A percentile compares a stretch with the other conserved stretches of the same genome.
Evolutionary conservation across 495 filamentous ascomycete species (phyloP).

Genomic region (Clavariopsis aquatica): DNA sequence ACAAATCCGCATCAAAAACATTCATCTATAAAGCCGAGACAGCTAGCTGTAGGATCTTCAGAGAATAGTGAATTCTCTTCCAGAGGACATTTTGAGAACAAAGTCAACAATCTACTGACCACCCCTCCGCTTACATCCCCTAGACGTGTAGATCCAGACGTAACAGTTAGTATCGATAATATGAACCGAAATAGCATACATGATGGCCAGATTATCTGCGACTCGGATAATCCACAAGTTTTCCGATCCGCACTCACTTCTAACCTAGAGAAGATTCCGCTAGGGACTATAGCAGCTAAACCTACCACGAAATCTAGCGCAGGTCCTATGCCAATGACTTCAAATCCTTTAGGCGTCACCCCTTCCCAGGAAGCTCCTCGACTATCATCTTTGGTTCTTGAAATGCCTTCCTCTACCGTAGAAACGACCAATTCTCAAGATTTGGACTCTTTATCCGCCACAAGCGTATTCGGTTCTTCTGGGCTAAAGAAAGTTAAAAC

Average conservation of each 20-base stretch:
- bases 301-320: background rate
- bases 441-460: background rate
- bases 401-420: background rate
- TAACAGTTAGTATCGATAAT: background rate
- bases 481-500: background rate
- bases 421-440: background rate
- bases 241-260: background rate
- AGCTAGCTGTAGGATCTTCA: background rate
- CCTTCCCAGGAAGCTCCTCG: background rate
- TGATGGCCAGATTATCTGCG: background rate
- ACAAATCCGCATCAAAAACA: background rate
- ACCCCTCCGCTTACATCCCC: background rate
- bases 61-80: background rate
- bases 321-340: background rate
- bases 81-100: background rate
- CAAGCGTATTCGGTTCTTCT: background rate
- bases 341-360: background rate
- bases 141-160: background rate
- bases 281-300: background rate
- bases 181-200: background rate
- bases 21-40: background rate
- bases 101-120: background rate
- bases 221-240: background rate
- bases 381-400: background rate
- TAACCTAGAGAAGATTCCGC: background rate